Base-by-base conservation (phyloP, 73 alveolate genomes). In the Urostyla sp. region DNA sequence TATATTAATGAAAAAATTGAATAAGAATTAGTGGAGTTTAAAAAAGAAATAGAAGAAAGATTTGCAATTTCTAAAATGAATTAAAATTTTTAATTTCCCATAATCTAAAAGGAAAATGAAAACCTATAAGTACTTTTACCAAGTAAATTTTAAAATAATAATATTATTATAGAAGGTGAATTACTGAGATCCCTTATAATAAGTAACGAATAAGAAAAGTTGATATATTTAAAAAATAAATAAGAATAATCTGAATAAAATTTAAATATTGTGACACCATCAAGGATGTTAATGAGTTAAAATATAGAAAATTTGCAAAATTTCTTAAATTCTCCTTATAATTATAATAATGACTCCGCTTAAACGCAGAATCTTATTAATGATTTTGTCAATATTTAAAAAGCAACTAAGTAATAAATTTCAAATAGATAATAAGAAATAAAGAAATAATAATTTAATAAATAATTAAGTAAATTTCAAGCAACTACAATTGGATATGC, bases 1-100 rank as follows among this genome's bases (percentile, higher is more conserved):
- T 75, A 75, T 38, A 75, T 75, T 15, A 75, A 75, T 57, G 87
- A 75, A 40, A 75, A 59, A 28, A 75, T 75, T 16, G 87, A 75
- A 34, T 23, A 37, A 15, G 87, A 75, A 43, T 45, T 75, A 16
- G 53, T 69, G 8, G 83, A 69, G 27, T 63, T 63, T 23, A 63
- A 63, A 27, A 28, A 36, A 63, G 79, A 63, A 24, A 63, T 63
- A 21, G 79, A 63, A 24, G 79, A 63, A 43, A 63, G 79, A 43
- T 63, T 63, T 40, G 60, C 50, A 20, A 63, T 43, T 21, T 37
- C 61, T 2, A 13, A 34, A 40, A 60, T 63, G 16, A 63, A 63
- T 32, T 10, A 43, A 37, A 60, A 63, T 20, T 63, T 63, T 24
- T 24, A 8, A 5, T 63, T 37, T 31, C 79, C 79, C 3, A 40